Evolutionary conservation across 1,284 basidiomycete species (phyloP).

Genomic region (Moniliophthora roreri): DNA sequence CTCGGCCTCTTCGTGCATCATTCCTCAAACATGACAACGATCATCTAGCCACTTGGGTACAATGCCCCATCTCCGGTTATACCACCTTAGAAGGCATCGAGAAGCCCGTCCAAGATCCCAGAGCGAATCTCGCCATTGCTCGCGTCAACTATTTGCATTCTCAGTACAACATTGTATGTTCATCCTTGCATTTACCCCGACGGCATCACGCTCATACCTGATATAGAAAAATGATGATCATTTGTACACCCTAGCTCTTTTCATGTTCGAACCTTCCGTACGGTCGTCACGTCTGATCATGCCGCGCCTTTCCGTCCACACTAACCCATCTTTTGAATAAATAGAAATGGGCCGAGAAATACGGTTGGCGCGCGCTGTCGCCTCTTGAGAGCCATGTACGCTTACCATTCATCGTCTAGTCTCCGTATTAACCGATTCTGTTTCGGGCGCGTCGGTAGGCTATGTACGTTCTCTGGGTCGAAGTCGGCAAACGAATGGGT

Average conservation of each 20-base stretch:
- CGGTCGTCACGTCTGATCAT: neutral
- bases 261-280: conserved; percentile 29
- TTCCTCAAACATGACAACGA: too few relatives aligned
- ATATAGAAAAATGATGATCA: conserved; percentile 31
- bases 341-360: conserved; percentile 22
- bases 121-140: conserved; percentile 44
- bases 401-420: too few relatives aligned
- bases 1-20: too few relatives aligned
- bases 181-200: neutral
- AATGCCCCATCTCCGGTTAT: conserved; percentile 35
- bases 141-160: conserved; percentile 49
- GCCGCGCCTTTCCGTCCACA: neutral
- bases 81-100: neutral
- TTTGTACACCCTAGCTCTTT: conserved; percentile 30
- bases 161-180: conserved; percentile 39
- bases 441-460: conserved; percentile 24
- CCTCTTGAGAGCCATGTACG: conserved; percentile 13
- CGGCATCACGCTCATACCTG: neutral
- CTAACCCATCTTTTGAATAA: neutral
- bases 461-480: conserved; percentile 23
- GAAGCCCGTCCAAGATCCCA: conserved; percentile 24
- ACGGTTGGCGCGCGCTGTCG: conserved; percentile 24
- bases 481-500: conserved; percentile 26
- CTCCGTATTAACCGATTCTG: too few relatives aligned
- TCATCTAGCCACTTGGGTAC: conserved; percentile 35